A percentile compares a stretch with the other conserved stretches of the same genome.
Evolutionary conservation across 1,284 basidiomycete species (phyloP).

Genomic region (Ganoderma leucocontextum): DNA sequence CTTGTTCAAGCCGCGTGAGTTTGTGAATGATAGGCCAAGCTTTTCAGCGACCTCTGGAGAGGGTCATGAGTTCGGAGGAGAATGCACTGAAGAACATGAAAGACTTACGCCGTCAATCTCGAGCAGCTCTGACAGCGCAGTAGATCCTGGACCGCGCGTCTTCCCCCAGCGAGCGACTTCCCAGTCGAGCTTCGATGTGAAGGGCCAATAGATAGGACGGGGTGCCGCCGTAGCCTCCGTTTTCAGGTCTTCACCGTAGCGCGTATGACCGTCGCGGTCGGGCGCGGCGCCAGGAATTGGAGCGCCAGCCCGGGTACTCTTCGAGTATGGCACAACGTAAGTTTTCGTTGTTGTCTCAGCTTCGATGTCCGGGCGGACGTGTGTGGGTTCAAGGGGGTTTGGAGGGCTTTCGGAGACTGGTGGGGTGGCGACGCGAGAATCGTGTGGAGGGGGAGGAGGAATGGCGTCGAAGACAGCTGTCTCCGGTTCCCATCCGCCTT

Average conservation of each 20-base stretch:
- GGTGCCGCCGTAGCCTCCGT: neutral
- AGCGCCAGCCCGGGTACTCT: neutral
- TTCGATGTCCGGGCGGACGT: neutral
- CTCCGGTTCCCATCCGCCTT: neutral
- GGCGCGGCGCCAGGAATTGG: neutral
- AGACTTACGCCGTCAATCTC: slow-evolving; percentile 31
- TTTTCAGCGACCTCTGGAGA: slow-evolving; percentile 28
- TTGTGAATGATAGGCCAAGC: slow-evolving; percentile 43
- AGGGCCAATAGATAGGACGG: slow-evolving; percentile 7
- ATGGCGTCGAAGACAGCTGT: too few relatives aligned
- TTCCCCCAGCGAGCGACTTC: slow-evolving; percentile 22
- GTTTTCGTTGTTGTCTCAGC: neutral
- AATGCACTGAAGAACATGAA: neutral
- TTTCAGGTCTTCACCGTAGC: too few relatives aligned
- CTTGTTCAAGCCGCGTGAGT: slow-evolving; percentile 39
- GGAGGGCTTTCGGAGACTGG: neutral
- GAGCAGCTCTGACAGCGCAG: slow-evolving; percentile 19
- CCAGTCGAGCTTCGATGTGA: slow-evolving; percentile 9
- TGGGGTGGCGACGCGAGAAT: too few relatives aligned
- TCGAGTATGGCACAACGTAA: neutral
- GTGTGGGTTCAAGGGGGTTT: too few relatives aligned
- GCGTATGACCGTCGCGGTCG: too few relatives aligned
- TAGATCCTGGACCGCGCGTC: slow-evolving; percentile 18
- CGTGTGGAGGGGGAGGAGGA: too few relatives aligned
- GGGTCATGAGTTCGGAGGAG: too few relatives aligned